A percentile compares a stretch with the other conserved stretches of the same genome.
These are phyloP conservation scores for Mallotus repandus DNA, from an alignment of 441 rosid species.

Conservation along the genomic window DNA sequence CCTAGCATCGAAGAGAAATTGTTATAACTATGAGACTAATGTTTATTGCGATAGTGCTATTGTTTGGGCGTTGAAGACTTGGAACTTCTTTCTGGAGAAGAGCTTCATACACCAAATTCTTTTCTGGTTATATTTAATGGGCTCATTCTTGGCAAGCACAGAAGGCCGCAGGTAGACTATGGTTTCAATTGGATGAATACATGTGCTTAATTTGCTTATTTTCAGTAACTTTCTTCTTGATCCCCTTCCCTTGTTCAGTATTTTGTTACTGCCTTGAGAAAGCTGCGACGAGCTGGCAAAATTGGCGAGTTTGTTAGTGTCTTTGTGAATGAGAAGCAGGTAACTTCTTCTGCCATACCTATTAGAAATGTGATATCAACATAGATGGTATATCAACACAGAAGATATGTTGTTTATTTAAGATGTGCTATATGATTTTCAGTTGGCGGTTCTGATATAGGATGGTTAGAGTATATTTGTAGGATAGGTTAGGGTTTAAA, in stretches of 20 bases:
- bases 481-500: no score
- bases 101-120: slow-evolving; percentile 85
- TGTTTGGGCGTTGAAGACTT: slow-evolving; percentile 85
- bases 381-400: background rate
- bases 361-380: background rate
- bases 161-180: slow-evolving; percentile 76
- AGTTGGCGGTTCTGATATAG: background rate
- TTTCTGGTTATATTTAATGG: slow-evolving; percentile 85
- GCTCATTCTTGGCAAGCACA: slow-evolving; percentile 91
- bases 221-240: slow-evolving; percentile 18
- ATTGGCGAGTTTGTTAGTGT: slow-evolving; percentile 90
- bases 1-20: slow-evolving; percentile 9
- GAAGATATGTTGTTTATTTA: background rate
- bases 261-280: slow-evolving; percentile 72
- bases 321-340: slow-evolving; percentile 96
- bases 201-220: slow-evolving; percentile 9
- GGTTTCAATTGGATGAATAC: slow-evolving; percentile 5
- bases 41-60: slow-evolving; percentile 57
- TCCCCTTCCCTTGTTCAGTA: slow-evolving; percentile 37
- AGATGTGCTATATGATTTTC: background rate
- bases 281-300: slow-evolving; percentile 87
- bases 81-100: slow-evolving; percentile 81
- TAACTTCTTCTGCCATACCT: slow-evolving; percentile 30
- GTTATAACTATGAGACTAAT: background rate
- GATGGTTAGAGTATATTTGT: background rate